A percentile compares a stretch with the other conserved stretches of the same genome.
Evolutionary conservation across 2,329 filamentous ascomycete genomes (phyloP).

Genomic region (Xylaria sp.): DNA sequence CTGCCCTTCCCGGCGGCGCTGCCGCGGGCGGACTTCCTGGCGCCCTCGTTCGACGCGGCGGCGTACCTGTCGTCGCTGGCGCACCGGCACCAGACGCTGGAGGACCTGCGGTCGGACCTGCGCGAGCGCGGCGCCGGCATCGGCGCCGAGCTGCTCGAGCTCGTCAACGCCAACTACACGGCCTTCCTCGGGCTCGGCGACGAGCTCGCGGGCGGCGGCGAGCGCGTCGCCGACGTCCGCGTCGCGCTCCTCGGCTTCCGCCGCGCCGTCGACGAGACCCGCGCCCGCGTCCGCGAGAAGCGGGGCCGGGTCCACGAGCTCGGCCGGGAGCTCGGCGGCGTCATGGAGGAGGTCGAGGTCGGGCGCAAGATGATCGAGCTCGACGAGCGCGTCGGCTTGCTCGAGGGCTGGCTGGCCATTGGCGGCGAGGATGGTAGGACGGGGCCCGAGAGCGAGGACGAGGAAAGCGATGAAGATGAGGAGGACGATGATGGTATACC

Average conservation of each 20-base stretch:
- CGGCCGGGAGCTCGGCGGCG: conserved; percentile 66
- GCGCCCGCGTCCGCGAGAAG: conserved; percentile 64
- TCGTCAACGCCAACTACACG: conserved; percentile 94
- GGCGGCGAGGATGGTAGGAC: conserved; percentile 36
- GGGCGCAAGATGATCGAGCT: conserved; percentile 68
- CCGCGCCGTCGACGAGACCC: conserved; percentile 77
- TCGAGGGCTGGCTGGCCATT: conserved; percentile 67
- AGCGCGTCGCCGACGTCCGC: conserved; percentile 86
- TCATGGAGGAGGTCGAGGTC: conserved; percentile 64
- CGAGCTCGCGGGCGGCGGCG: conserved; percentile 83
- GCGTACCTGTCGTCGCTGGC: conserved; percentile 79
- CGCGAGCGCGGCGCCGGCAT: conserved; percentile 79
- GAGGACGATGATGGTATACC: conserved; percentile 38
- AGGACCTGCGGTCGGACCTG: conserved; percentile 86
- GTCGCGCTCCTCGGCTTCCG: conserved; percentile 86
- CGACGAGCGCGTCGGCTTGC: conserved; percentile 61
- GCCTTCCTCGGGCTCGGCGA: conserved; percentile 84
- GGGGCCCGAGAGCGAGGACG: conserved; percentile 31
- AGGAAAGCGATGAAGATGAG: conserved; percentile 47
- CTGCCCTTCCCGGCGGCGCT: conserved; percentile 90
- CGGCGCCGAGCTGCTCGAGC: conserved; percentile 83
- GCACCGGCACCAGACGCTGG: conserved; percentile 91
- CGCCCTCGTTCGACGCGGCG: conserved; percentile 75
- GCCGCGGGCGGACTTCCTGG: conserved; percentile 79
- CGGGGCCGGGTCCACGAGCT: conserved; percentile 64